These are phyloP conservation scores for Porpolomopsis calyptriformis DNA, from an alignment of 768 basidiomycete genomes.

Conservation along the genomic window DNA sequence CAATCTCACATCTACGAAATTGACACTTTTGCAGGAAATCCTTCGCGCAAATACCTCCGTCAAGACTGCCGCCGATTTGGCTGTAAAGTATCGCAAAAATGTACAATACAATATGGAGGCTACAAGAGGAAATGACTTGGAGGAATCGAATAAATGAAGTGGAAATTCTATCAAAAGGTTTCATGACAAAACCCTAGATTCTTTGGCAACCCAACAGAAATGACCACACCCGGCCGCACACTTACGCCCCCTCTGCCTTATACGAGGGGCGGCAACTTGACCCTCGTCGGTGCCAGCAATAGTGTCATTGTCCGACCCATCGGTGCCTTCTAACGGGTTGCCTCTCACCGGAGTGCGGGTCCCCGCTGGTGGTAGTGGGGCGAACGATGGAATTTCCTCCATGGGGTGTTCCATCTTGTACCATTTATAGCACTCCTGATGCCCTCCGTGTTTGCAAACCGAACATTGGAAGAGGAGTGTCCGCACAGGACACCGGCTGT, in stretches of 20 bases:
- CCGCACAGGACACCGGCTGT: constrained; percentile 67
- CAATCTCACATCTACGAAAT: constrained; percentile 1
- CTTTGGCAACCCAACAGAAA: constrained; percentile 59
- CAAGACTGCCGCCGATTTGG: constrained; percentile 71
- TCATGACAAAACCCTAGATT: no score
- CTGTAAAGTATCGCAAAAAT: constrained; percentile 84
- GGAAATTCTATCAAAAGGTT: no score
- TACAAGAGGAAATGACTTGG: constrained; percentile 32
- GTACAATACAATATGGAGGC: constrained; percentile 86
- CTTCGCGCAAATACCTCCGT: constrained; percentile 67
- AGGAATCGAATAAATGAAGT: neutral
- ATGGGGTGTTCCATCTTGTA: constrained; percentile 55
- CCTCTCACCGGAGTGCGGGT: neutral
- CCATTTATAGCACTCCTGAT: constrained; percentile 63
- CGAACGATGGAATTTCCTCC: constrained; percentile 23
- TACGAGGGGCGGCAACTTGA: constrained; percentile 13
- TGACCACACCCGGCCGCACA: constrained; percentile 82
- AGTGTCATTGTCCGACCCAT: constrained; percentile 23
- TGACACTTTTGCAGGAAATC: constrained; percentile 47
- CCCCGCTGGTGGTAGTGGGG: neutral
- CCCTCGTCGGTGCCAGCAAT: constrained; percentile 12
- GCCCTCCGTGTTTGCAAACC: constrained; percentile 71
- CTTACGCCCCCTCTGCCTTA: constrained; percentile 36
- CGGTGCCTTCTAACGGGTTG: constrained; percentile 10
- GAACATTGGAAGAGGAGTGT: constrained; percentile 64